Evolutionary conservation across 352 stramenopile species (phyloP), one percentile per base, ranked within the genome.

Genomic region (Pythium insidiosum): DNA sequence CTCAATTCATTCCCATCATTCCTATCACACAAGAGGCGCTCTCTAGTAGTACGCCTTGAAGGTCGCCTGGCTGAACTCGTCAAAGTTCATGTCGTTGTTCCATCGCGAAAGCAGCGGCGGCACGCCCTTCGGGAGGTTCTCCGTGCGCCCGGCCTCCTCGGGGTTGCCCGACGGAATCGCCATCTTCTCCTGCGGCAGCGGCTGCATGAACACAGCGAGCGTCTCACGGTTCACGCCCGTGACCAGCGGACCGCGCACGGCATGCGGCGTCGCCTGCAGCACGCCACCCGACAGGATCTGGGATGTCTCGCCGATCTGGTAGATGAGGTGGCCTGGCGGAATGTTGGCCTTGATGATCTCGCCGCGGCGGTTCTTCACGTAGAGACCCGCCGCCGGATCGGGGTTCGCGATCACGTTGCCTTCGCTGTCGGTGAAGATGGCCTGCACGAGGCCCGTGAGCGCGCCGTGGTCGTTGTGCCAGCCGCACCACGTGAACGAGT

Each of bases 151-250:
- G 18, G 77, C 70, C 12, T 68, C 58, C 22, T 65, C 26, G 2
- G 68, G 66, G 37, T 74, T 49, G 26, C 62, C 58, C 24, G 30
- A 55, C 2, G 87, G 88, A 7, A 88, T 63, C 20, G 49, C 48
- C 84, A 97, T 95, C 31, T 49, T 58, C 52, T 97, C 83, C 21
- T 77, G 57, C 22, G 76, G 88, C 20, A 94, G 63, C 15, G 95
- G 94, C 61, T 98, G 86, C 88, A 98, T 97, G 66, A 99, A 99
- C 20, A 99, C 90, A 19, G 95, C 95, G 45, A 98, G 86, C 16
- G 94, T 97, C 56, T 97, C 89, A 47, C 95, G 80, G 51, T 84
- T 87, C 26, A 91, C 66, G 18, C 63, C 64, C n/a, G 76, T 66
- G 30, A 88, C 60, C 41, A 87, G 63, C 47, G 88, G 69, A 0